A percentile compares a stretch with the other conserved stretches of the same genome.
phyloP scores from a whole-genome alignment of 768 basidiomycete genomes.

The Punctularia strigosozonata region DNA sequence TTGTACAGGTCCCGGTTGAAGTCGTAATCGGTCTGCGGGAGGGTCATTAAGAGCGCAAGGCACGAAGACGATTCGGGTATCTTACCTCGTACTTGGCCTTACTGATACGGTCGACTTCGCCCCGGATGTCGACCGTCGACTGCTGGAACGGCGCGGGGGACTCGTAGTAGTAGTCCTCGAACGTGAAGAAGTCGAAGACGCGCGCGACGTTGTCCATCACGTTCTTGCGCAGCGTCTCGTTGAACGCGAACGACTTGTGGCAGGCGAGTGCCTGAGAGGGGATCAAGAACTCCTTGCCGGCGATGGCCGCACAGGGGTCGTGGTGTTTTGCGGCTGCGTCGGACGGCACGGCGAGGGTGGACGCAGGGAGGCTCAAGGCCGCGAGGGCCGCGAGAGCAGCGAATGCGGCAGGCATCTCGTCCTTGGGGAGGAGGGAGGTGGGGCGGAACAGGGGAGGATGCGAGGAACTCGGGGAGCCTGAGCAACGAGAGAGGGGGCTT shows the following conservation, averaged over 20 bases:
- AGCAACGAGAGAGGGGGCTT: too few species aligned
- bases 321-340: too few species aligned
- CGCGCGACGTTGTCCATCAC: conserved; percentile 20
- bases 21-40: conserved; percentile 47
- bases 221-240: conserved; percentile 25
- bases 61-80: not conserved
- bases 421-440: too few species aligned
- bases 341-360: too few species aligned
- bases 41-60: not conserved
- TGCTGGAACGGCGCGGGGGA: conserved; percentile 27
- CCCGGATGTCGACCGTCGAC: conserved; percentile 43
- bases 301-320: too few species aligned
- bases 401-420: too few species aligned
- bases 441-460: too few species aligned
- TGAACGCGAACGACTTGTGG: conserved; percentile 24
- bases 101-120: conserved; percentile 34
- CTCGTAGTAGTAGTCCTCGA: conserved; percentile 25
- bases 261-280: too few species aligned
- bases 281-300: too few species aligned
- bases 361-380: too few species aligned
- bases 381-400: too few species aligned
- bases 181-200: conserved; percentile 28
- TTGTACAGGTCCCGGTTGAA: conserved; percentile 48
- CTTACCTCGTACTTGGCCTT: conserved; percentile 32
- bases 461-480: too few species aligned